Base-by-base conservation (phyloP, 208 protist genomes). In the Wallacemonas sp. region DNA sequence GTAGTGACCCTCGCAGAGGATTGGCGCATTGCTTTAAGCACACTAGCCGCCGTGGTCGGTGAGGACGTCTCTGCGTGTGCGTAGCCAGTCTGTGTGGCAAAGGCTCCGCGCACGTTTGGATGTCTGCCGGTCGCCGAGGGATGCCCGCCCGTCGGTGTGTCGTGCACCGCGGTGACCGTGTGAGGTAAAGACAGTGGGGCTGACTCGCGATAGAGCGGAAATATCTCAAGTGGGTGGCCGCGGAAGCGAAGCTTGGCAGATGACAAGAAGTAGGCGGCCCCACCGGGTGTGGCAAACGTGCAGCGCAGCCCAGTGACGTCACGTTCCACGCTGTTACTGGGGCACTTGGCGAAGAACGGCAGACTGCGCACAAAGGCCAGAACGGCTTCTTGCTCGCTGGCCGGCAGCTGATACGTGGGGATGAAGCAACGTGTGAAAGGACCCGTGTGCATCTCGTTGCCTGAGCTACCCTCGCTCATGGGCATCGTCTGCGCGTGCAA, bases 351-450 rank as follows among this genome's bases (percentile, higher is more conserved):
- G 50, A 86, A 81, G 53, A 75, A 64, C 3, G 69, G 73, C 24
- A 76, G 36, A 9, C 62, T 67, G 27, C 62, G 52, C 19, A 86
- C 44, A 54, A 72, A 76, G 8, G 12, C 27, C 15, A 79, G 50
- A 21, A 78, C 68, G 26, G 66, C 69, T 5, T 48, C 50, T 36
- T 68, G 68, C 65, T 86, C 37, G 22, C 27, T 21, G 0, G 22
- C 19, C 2, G 63, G 62, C 24, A 86, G 55, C 9, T 50, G 29
- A 1, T 2, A n/a, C 5, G 72, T 76, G 3, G 63, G 68, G 15
- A 86, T 79, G 45, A 73, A 70, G 70, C 79, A 86, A 2, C 36
- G 26, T 12, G 34, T 58, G 50, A 57, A 57, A 22, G 34, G 5
- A 38, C 48, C 39, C 5, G 21, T 24, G 5, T 6, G 10, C 4